Base-by-base conservation (phyloP, 805 yeast species). In the Pichia gijzeniarum region DNA sequence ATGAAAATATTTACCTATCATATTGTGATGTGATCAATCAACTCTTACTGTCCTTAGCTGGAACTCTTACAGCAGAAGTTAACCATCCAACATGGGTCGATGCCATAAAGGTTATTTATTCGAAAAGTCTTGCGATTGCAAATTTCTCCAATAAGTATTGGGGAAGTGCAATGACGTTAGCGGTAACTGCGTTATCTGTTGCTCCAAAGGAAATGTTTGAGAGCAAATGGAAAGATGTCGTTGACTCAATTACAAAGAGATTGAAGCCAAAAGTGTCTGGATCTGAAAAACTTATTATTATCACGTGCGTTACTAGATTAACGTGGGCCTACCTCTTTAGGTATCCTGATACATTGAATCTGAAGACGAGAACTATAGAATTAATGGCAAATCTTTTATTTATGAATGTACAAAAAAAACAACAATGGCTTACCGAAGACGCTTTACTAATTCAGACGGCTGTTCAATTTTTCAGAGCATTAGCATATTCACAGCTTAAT, bases 11-110 rank as follows among this genome's bases (percentile, higher is more conserved):
- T 1, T 71, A 80, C 30, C 70, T 76, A 47, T 90, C 95, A 2
- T 95, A 91, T 59, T 85, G 93, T 39, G 95, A 88, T 52, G 95
- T 88, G 1, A 70, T 90, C 34, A 74, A 83, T 45, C 81, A 78
- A 43, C 72, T 93, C 21, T 65, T 93, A 2, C 66, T 88, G 35
- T 95, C 97, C 0, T 62, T 93, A 20, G 95, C 97, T 0, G 91
- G 87, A 8, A 72, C 80, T 1, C 71, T 90, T 28, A 87, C 96
- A 0, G 98, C 96, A 0, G 99, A 93, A 60, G 90, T 88, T 0
- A 91, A 93, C 57, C 95, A 91, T 61, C 99, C 99, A 3, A 79
- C 84, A 1, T 93, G 99, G 99, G 80, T 82, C 0, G 85, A 80
- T 35, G 93, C 96, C 0, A 76, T 88, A 44, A 74, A 75, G 19